phyloP scores from a whole-genome alignment of 2,329 filamentous ascomycete species.

The Penicillium sp. region DNA sequence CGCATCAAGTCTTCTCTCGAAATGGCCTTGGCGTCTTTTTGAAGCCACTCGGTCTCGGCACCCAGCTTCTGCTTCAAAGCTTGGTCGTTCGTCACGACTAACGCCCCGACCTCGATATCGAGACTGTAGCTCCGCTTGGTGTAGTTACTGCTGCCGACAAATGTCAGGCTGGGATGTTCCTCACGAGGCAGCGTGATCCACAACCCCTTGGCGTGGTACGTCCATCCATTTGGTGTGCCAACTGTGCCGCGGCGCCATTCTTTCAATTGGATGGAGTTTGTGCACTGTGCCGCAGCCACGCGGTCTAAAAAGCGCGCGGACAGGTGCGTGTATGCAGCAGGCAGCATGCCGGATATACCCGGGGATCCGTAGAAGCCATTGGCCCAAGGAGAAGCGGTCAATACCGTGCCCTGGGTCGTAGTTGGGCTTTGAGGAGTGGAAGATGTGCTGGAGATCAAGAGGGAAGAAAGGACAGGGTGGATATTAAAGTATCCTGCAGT shows the following conservation, averaged over 20 bases:
- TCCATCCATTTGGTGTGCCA: conserved; percentile 82
- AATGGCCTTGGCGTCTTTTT: conserved; percentile 67
- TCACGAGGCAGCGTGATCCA: conserved; percentile 71
- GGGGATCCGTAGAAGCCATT: conserved; percentile 92
- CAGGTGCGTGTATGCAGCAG: conserved; percentile 87
- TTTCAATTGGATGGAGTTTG: conserved; percentile 66
- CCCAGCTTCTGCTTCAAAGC: conserved; percentile 69
- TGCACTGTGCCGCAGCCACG: conserved; percentile 53
- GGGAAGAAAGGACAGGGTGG: conserved; percentile 73
- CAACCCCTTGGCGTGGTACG: conserved; percentile 94
- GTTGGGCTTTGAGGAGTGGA: conserved; percentile 28
- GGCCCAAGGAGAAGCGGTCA: conserved; percentile 88
- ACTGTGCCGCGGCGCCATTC: conserved; percentile 87
- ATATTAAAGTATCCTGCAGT: conserved; percentile 99
- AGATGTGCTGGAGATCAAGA: conserved; percentile 69
- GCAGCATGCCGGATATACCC: conserved; percentile 85
- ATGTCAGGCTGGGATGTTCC: conserved; percentile 68
- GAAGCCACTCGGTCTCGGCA: conserved; percentile 76
- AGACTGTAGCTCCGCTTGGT: conserved; percentile 90
- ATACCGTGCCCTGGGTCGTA: conserved; percentile 67
- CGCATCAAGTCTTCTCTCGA: conserved; percentile 75
- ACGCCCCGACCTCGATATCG: conserved; percentile 83
- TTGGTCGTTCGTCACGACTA: conserved; percentile 78
- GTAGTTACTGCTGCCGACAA: conserved; percentile 93
- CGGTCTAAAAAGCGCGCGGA: conserved; percentile 74